Percentiles rank a stretch among this genome's conserved stretches.
Evolutionary conservation across 306 rosid species (phyloP).

Genomic region (Prunus persica): DNA sequence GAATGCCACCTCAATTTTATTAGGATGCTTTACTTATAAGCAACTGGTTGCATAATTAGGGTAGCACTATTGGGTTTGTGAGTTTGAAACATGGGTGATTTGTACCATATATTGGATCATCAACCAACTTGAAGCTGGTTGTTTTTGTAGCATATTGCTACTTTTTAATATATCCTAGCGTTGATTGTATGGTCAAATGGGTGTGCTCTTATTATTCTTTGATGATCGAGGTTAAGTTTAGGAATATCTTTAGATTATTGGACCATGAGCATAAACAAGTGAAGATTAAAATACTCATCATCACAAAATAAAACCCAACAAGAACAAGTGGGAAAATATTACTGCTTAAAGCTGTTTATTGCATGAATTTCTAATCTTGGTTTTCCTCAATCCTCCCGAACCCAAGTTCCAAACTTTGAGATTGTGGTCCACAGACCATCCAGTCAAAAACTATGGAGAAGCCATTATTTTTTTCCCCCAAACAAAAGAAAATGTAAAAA

Average conservation of each 20-base stretch:
- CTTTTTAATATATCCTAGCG: not conserved
- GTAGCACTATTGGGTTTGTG: not conserved
- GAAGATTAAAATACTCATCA: too few species aligned
- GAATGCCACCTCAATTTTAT: not conserved
- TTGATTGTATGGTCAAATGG: not conserved
- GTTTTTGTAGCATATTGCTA: not conserved
- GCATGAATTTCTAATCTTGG: not conserved
- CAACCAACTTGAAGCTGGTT: conserved; percentile 1
- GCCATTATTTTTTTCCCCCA: not conserved
- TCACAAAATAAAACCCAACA: too few species aligned
- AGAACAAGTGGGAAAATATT: too few species aligned
- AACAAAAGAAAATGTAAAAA: not conserved
- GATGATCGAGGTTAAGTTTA: not conserved
- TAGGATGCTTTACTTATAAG: conserved; percentile 1
- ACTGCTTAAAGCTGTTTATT: not conserved
- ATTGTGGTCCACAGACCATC: not conserved
- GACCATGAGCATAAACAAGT: too few species aligned
- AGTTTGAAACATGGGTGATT: not conserved
- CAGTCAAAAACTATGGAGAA: not conserved
- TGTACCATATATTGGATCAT: conserved; percentile 5
- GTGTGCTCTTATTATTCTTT: not conserved
- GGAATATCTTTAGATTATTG: too few species aligned
- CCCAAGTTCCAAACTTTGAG: not conserved
- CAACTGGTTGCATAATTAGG: not conserved
- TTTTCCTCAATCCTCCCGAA: not conserved